Percentiles rank a stretch among this genome's conserved stretches.
phyloP scores from a whole-genome alignment of 306 rosid species.

The Prunus salicina region DNA sequence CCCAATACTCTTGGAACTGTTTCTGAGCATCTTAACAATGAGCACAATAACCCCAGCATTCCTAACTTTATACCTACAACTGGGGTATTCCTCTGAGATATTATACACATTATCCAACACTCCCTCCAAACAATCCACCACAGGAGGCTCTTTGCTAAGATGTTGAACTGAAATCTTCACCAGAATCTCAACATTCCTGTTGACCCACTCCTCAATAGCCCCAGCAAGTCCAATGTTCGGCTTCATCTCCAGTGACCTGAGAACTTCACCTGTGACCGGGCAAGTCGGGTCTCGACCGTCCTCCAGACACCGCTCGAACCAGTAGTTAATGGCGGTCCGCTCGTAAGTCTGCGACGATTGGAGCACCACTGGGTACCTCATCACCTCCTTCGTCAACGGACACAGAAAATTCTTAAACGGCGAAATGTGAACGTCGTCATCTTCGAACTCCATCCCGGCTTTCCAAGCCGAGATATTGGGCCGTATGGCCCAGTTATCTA shows the following conservation, averaged over 20 bases:
- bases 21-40: constrained; percentile 38
- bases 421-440: constrained; percentile 34
- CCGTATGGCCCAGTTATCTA: constrained; percentile 28
- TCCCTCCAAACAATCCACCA: constrained; percentile 26
- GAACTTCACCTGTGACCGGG: constrained; percentile 44
- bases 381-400: constrained; percentile 54
- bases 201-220: constrained; percentile 54
- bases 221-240: constrained; percentile 53
- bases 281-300: constrained; percentile 46
- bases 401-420: constrained; percentile 49
- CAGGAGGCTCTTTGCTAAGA: constrained; percentile 33
- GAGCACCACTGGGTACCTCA: constrained; percentile 53
- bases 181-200: constrained; percentile 39
- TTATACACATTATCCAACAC: constrained; percentile 33
- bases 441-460: constrained; percentile 35
- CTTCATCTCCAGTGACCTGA: constrained; percentile 43
- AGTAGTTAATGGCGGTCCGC: constrained; percentile 44
- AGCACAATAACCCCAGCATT: constrained; percentile 40
- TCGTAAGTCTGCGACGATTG: constrained; percentile 55
- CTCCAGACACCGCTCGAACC: constrained; percentile 47
- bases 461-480: constrained; percentile 19
- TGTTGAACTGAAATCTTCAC: constrained; percentile 28
- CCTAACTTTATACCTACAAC: constrained; percentile 35
- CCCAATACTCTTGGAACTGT: constrained; percentile 47
- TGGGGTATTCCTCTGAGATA: constrained; percentile 47